phyloP scores from a whole-genome alignment of 2,329 filamentous ascomycete species.

The Penicillium sp. region DNA sequence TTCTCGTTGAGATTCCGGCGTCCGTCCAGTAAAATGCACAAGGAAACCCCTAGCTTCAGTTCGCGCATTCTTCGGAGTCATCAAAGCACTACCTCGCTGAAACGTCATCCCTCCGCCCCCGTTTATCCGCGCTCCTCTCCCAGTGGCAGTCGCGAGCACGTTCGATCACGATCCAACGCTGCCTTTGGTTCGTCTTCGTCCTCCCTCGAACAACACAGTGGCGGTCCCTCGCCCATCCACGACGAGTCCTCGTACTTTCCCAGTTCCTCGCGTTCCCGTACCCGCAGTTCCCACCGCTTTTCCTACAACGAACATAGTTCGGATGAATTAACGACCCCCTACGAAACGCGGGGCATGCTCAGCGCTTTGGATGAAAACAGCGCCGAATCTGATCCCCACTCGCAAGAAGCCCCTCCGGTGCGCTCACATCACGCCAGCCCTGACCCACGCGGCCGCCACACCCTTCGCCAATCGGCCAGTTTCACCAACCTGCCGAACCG shows the following conservation, averaged over 20 bases:
- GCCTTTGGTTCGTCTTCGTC: constrained; percentile 44
- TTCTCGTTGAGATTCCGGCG: constrained; percentile 39
- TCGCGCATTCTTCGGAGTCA: constrained; percentile 41
- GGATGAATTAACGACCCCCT: constrained; percentile 44
- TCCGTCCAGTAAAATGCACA: constrained; percentile 41
- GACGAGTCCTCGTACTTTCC: constrained; percentile 28
- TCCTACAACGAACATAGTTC: constrained; percentile 37
- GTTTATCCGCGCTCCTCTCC: constrained; percentile 42
- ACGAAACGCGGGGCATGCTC: constrained; percentile 43
- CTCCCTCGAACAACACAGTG: constrained; percentile 42
- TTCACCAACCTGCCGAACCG: constrained; percentile 51
- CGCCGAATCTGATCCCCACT: constrained; percentile 27
- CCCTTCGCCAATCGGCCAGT: constrained; percentile 61
- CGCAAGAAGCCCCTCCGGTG: constrained; percentile 40
- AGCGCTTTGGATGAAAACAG: constrained; percentile 40
- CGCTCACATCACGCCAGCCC: constrained; percentile 49
- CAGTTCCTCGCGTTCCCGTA: constrained; percentile 29
- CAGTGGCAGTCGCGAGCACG: constrained; percentile 38
- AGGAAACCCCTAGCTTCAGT: constrained; percentile 41
- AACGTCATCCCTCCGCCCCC: constrained; percentile 44
- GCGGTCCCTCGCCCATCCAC: constrained; percentile 37
- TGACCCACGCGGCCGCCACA: constrained; percentile 51
- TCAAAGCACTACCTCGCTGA: constrained; percentile 41
- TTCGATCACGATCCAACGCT: constrained; percentile 43
- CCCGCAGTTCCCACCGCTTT: constrained; percentile 31